Evolutionary conservation across 2,329 filamentous ascomycete species (phyloP).

Genomic region (Didymosphaeria variabile): DNA sequence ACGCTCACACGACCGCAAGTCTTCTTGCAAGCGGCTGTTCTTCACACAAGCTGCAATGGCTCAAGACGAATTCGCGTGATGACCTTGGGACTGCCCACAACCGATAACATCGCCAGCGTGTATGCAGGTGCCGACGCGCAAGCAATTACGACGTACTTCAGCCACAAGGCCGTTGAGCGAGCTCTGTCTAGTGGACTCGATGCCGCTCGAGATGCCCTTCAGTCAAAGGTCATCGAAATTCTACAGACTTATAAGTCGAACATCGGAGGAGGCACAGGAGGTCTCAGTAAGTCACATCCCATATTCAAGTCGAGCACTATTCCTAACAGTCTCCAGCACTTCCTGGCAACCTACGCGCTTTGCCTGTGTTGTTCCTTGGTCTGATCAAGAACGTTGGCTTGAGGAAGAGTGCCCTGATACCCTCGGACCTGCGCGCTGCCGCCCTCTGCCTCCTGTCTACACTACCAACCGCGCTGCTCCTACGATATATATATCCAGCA

Average conservation of each 20-base stretch:
- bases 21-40: conserved; percentile 82
- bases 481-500: conserved; percentile 80
- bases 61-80: conserved; percentile 94
- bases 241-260: conserved; percentile 97
- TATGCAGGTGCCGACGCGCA: conserved; percentile 96
- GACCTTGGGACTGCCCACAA: conserved; percentile 92
- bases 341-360: conserved; percentile 79
- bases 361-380: conserved; percentile 90
- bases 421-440: conserved; percentile 82
- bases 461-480: conserved; percentile 84
- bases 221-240: conserved; percentile 90
- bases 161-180: conserved; percentile 95
- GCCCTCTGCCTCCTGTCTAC: conserved; percentile 95
- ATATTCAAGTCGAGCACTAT: neutral
- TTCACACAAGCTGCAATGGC: conserved; percentile 97
- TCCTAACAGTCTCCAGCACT: conserved; percentile 66
- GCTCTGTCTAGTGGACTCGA: conserved; percentile 87
- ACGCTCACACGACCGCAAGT: conserved; percentile 89
- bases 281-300: conserved; percentile 36
- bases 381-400: conserved; percentile 86
- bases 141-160: conserved; percentile 93
- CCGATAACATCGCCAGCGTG: conserved; percentile 85
- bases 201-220: conserved; percentile 86
- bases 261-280: conserved; percentile 93
- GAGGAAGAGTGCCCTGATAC: conserved; percentile 50